phyloP scores from a whole-genome alignment of 2,329 filamentous ascomycete species.

The Fusarium protoensiforme region DNA sequence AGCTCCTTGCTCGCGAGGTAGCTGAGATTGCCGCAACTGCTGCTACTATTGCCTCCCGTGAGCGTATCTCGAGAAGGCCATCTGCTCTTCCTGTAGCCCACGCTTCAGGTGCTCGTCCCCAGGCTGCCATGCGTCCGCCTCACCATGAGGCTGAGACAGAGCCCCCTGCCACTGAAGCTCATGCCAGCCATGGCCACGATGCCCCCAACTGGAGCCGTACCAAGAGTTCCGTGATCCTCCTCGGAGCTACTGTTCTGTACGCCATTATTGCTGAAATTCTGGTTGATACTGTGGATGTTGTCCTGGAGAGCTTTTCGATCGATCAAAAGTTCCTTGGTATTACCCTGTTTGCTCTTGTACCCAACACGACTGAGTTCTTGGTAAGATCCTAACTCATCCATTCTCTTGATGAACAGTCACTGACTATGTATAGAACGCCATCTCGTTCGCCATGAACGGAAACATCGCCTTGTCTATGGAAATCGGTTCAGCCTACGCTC shows the following conservation, averaged over 20 bases:
- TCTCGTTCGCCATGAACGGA: conserved; percentile 99
- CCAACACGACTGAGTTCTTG: conserved; percentile 97
- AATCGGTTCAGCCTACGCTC: conserved; percentile 95
- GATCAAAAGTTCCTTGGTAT: conserved; percentile 98
- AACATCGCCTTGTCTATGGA: conserved; percentile 99
- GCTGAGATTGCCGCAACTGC: conserved; percentile 95
- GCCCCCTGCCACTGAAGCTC: conserved; percentile 48
- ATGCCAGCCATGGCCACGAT: conserved; percentile 77
- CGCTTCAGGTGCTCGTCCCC: conserved; percentile 31
- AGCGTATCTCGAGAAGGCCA: conserved; percentile 60
- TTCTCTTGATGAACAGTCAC: conserved; percentile 5
- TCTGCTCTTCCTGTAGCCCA: conserved; percentile 45
- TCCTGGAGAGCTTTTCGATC: conserved; percentile 87
- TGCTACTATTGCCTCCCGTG: conserved; percentile 85
- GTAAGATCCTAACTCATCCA: conserved; percentile 59
- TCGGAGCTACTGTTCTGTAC: conserved; percentile 90
- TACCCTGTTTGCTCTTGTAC: conserved; percentile 94
- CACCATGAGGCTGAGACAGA: conserved; percentile 38
- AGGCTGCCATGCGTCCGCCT: conserved; percentile 48
- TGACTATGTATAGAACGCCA: conserved; percentile 77
- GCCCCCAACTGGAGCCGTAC: conserved; percentile 97
- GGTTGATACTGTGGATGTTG: conserved; percentile 97
- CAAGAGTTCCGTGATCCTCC: conserved; percentile 90
- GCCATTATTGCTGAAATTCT: conserved; percentile 98
- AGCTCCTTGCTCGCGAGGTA: conserved; percentile 83